A percentile compares a stretch with the other conserved stretches of the same genome.
Conservation (phyloP, 176 grass and related monocot species). For the Melocanna baccifera region DNA sequence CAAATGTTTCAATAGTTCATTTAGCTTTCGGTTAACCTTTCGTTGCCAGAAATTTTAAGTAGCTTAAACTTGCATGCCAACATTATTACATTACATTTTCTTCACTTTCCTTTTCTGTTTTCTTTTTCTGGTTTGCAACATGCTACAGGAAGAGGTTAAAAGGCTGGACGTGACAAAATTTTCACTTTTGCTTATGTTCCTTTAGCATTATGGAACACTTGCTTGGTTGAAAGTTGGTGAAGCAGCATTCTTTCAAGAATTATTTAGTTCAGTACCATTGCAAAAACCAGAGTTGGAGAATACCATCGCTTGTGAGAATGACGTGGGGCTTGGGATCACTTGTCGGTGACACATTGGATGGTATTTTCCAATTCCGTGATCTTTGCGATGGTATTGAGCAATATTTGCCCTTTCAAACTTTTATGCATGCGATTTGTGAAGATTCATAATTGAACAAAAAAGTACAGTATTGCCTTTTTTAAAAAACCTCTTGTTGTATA, state of each 20-base stretch:
- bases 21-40: conserved; percentile 9
- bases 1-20: neutral
- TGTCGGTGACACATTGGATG: too few species aligned
- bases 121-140: neutral
- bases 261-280: too few species aligned
- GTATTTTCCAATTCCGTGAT: too few species aligned
- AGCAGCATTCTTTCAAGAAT: neutral
- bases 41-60: neutral
- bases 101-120: neutral
- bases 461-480: neutral
- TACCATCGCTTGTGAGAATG: too few species aligned
- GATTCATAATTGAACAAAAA: neutral
- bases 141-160: neutral
- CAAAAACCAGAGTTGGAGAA: too few species aligned
- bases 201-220: neutral
- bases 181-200: neutral
- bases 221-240: neutral
- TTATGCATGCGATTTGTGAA: neutral
- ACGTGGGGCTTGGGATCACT: too few species aligned
- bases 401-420: neutral
- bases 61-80: neutral
- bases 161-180: neutral
- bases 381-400: too few species aligned
- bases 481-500: neutral
- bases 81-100: neutral